phyloP scores from a whole-genome alignment of 345 rosid species.

The Turritis glabra region DNA sequence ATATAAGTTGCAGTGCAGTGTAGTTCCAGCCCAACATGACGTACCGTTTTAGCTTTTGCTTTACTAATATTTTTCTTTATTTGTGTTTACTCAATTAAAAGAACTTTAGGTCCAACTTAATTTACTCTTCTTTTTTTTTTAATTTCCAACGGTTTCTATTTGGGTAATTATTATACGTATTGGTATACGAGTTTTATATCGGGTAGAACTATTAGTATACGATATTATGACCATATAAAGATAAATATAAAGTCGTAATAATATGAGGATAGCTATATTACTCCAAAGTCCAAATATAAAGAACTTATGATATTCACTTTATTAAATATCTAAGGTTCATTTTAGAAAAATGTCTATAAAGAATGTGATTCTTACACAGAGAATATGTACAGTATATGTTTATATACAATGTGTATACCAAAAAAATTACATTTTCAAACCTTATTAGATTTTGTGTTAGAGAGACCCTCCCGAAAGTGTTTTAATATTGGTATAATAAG shows the following conservation, averaged over 20 bases:
- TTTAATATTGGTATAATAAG: too few relatives aligned
- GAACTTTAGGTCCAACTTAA: not conserved
- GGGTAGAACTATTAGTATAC: not conserved
- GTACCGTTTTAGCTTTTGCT: constrained; percentile 8
- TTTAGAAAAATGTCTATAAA: too few relatives aligned
- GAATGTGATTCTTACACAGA: too few relatives aligned
- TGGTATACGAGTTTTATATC: not conserved
- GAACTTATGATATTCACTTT: too few relatives aligned
- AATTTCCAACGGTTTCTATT: not conserved
- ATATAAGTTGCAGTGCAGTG: constrained; percentile 3
- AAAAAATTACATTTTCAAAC: too few relatives aligned
- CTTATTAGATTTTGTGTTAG: too few relatives aligned
- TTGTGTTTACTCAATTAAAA: not conserved
- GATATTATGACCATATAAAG: not conserved
- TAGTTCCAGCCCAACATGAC: constrained; percentile 16
- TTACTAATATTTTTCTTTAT: not conserved
- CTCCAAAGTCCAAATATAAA: not conserved
- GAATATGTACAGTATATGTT: too few relatives aligned
- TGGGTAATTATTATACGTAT: not conserved
- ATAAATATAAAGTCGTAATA: not conserved
- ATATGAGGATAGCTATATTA: not conserved
- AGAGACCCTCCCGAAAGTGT: too few relatives aligned
- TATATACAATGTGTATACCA: too few relatives aligned
- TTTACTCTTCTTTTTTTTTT: not conserved
- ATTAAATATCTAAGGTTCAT: too few relatives aligned